Base-by-base conservation (phyloP, 2,329 filamentous ascomycete species). In the Colletotrichum ledebouriae region DNA sequence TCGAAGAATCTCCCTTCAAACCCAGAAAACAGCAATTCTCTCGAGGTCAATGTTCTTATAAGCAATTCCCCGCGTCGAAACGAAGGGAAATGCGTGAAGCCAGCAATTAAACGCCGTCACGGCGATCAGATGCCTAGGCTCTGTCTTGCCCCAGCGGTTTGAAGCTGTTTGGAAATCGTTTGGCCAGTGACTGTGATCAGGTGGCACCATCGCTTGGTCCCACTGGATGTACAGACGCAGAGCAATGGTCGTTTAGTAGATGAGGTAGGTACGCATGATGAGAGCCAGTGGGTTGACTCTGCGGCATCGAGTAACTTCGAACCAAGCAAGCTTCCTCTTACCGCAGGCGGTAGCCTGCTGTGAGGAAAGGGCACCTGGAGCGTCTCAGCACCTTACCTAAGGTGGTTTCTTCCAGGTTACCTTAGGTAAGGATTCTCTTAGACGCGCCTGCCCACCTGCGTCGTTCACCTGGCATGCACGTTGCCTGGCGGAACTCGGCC, bases 121-220 rank as follows among this genome's bases (percentile, higher is more conserved):
- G 52, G 52, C 52, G 20, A 56, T 53, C 49, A 53, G 49, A 53
- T 53, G 56, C 29, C 42, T 34, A 20, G 20, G 13, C 37, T 29
- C 44, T 12, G 33, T 41, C 33, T 39, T 59, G 57, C 44, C 17
- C 55, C 41, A 41, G 42, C 37, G 25, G 57, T 59, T 59, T 50
- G 57, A 39, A 50, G 29, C 17, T 42, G 57, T 50, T 59, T 42
- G 57, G 57, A 59, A 49, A 11, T 50, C 29, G 57, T 59, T 50
- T 59, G 57, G 42, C 44, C 33, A 59, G 13, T 50, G 44, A 29
- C 9, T 37, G 50, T 29, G 47, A 29, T 37, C 17, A 41, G 25
- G 53, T 39, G 37, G 34, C 22, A 29, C 22, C 25, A 39, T 57
- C 53, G 25, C 37, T 4, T 12, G 39, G 22, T 33, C 37, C 52